Base-by-base conservation (phyloP, 306 rosid genomes). In the Carpinus fangiana region DNA sequence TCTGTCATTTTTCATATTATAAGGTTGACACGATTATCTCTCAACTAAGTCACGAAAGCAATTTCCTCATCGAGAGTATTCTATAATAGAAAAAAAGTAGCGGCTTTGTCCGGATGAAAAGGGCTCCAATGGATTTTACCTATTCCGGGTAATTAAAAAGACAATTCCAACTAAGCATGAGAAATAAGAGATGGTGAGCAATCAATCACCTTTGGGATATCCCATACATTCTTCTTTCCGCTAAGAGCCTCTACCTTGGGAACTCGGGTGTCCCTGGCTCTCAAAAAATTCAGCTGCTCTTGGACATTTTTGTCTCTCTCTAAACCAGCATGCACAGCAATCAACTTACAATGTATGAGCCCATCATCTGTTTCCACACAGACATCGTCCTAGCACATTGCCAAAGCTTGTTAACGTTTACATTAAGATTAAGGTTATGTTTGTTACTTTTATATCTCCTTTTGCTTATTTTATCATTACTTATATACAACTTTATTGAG, bases 251-350 rank as follows among this genome's bases (percentile, higher is more conserved):
- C 87, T 45, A 92, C 75, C 86, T 90, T 90, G 45, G 98, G 85
- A 67, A 87, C 83, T 36, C 88, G 80, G 75, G 97, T 91, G 82
- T 95, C 92, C 60, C 80, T 89, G 76, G 85, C 78, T 86, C 82
- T 92, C 90, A 92, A 85, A 73, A 23, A 45, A 57, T 93, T 78
- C 81, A 95, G 79, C 74, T 90, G 98, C 82, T 90, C 88, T 64
- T 89, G 78, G 69, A 92, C 96, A 67, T 89, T 87, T 74, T 70
- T 78, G 45, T 81, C 86, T 83, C 84, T 86, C 88, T 87, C 95
- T 84, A 94, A 83, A 86, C 98, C 97, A 53, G 97, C 98, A 41
- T 94, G 98, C 81, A 94, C 97, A 62, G 93, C 97, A 14, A 92
- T 90, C 93, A 94, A 84, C 83, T 86, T 90, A 86, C 89, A 92